phyloP scores from a whole-genome alignment of 73 alveolate species.

The Paramecium primaurelia region DNA sequence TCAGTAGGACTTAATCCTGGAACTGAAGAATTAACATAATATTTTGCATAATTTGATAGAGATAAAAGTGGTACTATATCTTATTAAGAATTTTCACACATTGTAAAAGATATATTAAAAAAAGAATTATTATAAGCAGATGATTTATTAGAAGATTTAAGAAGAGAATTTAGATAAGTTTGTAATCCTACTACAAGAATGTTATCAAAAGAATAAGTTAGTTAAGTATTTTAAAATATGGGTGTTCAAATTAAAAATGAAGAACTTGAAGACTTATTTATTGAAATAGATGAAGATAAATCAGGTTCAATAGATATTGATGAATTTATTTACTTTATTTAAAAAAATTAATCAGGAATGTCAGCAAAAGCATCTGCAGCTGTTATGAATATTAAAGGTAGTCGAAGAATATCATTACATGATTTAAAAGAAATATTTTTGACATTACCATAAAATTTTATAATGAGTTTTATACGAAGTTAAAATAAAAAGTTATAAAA shows the following conservation, averaged over 20 bases:
- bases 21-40: slow-evolving; percentile 25
- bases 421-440: slow-evolving; percentile 46
- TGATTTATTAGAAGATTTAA: slow-evolving; percentile 55
- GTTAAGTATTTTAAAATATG: slow-evolving; percentile 50
- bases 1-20: slow-evolving; percentile 48
- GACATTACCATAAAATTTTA: slow-evolving; percentile 43
- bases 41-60: slow-evolving; percentile 47
- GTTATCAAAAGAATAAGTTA: slow-evolving; percentile 36
- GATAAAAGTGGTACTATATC: slow-evolving; percentile 55
- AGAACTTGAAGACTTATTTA: slow-evolving; percentile 51
- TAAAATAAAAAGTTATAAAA: slow-evolving; percentile 48
- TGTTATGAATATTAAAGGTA: slow-evolving; percentile 33
- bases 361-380: slow-evolving; percentile 53
- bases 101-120: slow-evolving; percentile 40
- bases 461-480: slow-evolving; percentile 34
- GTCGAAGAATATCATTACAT: slow-evolving; percentile 36
- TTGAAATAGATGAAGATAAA: slow-evolving; percentile 52
- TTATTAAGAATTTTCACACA: slow-evolving; percentile 28
- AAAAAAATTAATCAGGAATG: slow-evolving; percentile 26
- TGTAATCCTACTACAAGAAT: slow-evolving; percentile 49
- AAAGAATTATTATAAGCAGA: slow-evolving; percentile 58
- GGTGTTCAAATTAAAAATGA: slow-evolving; percentile 22
- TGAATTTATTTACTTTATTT: slow-evolving; percentile 48
- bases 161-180: slow-evolving; percentile 45
- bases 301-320: slow-evolving; percentile 61